These are phyloP conservation scores for Lactarius sanguifluus DNA, from an alignment of 768 basidiomycete genomes.

Conservation along the genomic window DNA sequence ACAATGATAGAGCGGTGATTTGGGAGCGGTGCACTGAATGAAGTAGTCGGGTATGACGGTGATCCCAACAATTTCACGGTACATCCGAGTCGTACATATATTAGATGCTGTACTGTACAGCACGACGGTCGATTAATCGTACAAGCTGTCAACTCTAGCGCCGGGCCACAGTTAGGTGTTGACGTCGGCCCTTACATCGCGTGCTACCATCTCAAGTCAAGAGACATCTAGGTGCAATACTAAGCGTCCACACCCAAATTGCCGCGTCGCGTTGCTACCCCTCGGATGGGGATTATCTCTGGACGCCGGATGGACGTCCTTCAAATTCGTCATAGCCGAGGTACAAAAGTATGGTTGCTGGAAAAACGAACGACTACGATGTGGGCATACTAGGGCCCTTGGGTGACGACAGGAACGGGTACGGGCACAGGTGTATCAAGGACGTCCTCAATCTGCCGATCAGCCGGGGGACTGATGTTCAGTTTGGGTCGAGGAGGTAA, in stretches of 20 bases:
- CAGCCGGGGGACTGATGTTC: neutral
- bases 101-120: neutral
- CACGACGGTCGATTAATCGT: neutral
- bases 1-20: neutral
- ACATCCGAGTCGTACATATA: neutral
- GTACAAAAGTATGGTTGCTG: neutral
- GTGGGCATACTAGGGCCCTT: neutral
- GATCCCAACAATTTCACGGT: neutral
- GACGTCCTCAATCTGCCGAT: constrained; percentile 1
- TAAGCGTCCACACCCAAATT: neutral
- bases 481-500: constrained; percentile 34
- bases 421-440: neutral
- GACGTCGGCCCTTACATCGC: neutral
- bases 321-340: neutral
- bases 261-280: neutral
- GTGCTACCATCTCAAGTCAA: neutral
- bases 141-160: neutral
- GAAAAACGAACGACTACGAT: neutral
- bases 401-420: neutral
- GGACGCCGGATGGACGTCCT: neutral
- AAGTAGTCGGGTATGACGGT: neutral
- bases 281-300: neutral
- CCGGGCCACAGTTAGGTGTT: neutral
- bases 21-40: neutral
- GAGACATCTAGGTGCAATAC: neutral